These are phyloP conservation scores for Fraxinus cuspidata DNA, from an alignment of 257 asterid species.

Conservation along the genomic window DNA sequence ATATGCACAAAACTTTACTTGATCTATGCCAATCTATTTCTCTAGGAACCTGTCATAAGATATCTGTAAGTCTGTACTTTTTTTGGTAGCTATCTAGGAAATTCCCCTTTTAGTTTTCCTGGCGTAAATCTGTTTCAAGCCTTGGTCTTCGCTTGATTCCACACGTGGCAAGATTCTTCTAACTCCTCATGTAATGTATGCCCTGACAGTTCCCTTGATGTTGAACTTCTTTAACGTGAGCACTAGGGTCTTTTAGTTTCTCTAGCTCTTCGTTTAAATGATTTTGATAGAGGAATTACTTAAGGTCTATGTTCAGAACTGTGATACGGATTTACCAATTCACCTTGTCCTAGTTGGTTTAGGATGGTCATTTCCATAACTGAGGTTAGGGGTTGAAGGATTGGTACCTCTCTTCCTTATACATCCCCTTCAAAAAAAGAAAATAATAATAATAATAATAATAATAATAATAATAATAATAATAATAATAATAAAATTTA, in stretches of 20 bases:
- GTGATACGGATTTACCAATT: too few relatives aligned
- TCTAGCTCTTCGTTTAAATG: neutral
- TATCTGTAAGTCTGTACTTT: neutral
- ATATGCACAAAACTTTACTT: constrained; percentile 1
- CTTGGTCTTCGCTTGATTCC: neutral
- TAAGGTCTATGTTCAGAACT: neutral
- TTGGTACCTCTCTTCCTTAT: too few relatives aligned
- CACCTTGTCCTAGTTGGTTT: too few relatives aligned
- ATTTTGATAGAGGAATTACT: neutral
- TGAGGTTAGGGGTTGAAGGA: too few relatives aligned
- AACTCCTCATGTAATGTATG: neutral
- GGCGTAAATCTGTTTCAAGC: neutral
- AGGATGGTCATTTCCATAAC: too few relatives aligned
- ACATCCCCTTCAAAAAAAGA: too few relatives aligned
- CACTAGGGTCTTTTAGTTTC: neutral
- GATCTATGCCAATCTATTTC: constrained; percentile 3
- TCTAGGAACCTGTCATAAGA: neutral
- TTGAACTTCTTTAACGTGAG: neutral
- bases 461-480: too few relatives aligned
- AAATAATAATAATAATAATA: too few relatives aligned
- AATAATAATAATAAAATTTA: too few relatives aligned
- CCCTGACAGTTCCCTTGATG: neutral
- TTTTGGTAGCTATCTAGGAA: neutral
- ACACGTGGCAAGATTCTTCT: neutral
- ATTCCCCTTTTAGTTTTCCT: neutral